Evolutionary conservation across 345 rosid species (phyloP), one percentile per base, ranked within the genome.

Genomic region (Aquilaria sinensis): DNA sequence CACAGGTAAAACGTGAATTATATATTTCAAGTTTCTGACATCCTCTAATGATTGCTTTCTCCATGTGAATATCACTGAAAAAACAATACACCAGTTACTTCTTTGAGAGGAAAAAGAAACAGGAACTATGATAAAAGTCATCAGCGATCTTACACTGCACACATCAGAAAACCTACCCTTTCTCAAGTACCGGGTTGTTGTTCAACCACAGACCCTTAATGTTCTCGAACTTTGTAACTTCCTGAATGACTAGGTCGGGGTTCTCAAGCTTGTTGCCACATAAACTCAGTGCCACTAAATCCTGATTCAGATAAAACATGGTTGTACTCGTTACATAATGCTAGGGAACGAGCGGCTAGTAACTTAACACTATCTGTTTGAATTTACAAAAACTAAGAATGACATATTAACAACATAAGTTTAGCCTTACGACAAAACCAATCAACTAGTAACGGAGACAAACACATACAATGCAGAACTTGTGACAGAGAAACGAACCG

Each of bases 191-290:
- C 48, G 94, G 92, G 70, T 93, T 90, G 63, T 86, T 77, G 76
- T 88, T 93, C 57, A 93, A 73, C 98, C 98, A 93, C 60, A 90
- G 74, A 31, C 86, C 97, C 76, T 72, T 86, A 57, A 90, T 80
- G 58, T 80, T 82, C 74, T 82, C 84, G 54, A 88, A 79, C 66
- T 85, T 83, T 32, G 61, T 67, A 72, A 86, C 81, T 82, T 93
- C 96, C 67, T 70, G 80, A 63, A 83, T 63, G 34, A 85, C 66
- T 56, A 70, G 60, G 58, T 85, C 89, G 13, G 32, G 77, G 34
- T 67, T 84, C 75, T 79, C 75, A 1, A 93, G 81, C 75, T 82
- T 83, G 85, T 93, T 93, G 58, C 81, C 90, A 12, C 77, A 74
- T 61, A 93, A 87, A 67, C 96, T 90, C 59, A 93, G 94, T 3